A percentile compares a stretch with the other conserved stretches of the same genome.
phyloP scores from a whole-genome alignment of 2,329 filamentous ascomycete genomes.

The Alternaria burnsii region DNA sequence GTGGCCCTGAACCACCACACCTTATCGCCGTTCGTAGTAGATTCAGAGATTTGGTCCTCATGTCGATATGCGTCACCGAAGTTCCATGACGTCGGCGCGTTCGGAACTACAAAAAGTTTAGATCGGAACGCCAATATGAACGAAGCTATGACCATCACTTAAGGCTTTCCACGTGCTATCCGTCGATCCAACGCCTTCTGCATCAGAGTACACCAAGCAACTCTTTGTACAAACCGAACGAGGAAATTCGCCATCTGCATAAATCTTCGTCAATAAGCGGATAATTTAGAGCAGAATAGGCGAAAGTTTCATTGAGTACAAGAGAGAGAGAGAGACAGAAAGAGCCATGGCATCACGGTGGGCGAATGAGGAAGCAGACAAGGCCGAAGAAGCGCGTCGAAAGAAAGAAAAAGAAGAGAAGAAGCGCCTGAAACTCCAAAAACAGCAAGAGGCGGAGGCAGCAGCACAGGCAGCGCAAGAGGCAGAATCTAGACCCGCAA shows the following conservation, averaged over 20 bases:
- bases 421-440: constrained; percentile 82
- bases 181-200: background rate
- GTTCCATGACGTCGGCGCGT: constrained; percentile 44
- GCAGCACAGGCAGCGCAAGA: constrained; percentile 41
- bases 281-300: background rate
- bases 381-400: constrained; percentile 73
- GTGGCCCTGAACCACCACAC: constrained; percentile 23
- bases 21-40: constrained; percentile 35
- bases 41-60: constrained; percentile 43
- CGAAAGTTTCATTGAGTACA: background rate
- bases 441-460: constrained; percentile 73
- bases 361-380: constrained; percentile 85
- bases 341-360: constrained; percentile 75
- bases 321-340: constrained; percentile 15
- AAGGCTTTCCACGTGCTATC: constrained; percentile 8
- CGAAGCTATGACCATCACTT: constrained; percentile 45
- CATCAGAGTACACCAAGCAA: background rate
- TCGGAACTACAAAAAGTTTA: constrained; percentile 36
- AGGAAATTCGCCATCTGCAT: background rate
- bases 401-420: constrained; percentile 90
- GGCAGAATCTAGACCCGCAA: constrained; percentile 58
- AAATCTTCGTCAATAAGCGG: background rate
- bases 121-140: constrained; percentile 38
- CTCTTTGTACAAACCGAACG: background rate
- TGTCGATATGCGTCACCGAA: constrained; percentile 34